Percentiles rank a stretch among this genome's conserved stretches.
These are phyloP conservation scores for Zoysia pacifica DNA, from an alignment of 176 grass and related monocot genomes.

Conservation along the genomic window DNA sequence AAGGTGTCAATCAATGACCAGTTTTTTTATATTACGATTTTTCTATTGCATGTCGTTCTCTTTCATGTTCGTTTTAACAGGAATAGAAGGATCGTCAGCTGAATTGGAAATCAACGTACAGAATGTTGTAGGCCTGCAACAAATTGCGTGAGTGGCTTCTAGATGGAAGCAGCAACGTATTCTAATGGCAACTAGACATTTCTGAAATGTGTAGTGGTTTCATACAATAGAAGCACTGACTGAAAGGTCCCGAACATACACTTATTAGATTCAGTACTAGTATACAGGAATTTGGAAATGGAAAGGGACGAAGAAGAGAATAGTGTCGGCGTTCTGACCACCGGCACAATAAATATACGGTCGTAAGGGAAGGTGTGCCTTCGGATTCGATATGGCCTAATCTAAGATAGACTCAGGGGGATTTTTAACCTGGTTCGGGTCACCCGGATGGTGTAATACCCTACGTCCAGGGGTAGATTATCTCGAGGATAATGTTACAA, in stretches of 20 bases:
- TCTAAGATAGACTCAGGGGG: no score
- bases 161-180: neutral
- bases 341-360: no score
- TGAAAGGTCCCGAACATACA: neutral
- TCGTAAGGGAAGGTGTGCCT: no score
- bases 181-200: neutral
- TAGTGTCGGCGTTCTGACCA: no score
- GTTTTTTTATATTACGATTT: neutral
- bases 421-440: no score
- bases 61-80: neutral
- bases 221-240: neutral
- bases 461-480: no score
- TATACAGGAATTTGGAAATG: neutral
- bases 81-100: neutral
- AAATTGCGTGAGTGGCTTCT: neutral
- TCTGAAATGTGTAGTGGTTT: neutral
- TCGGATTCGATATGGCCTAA: no score
- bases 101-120: neutral
- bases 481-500: no score
- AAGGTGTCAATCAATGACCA: neutral
- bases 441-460: no score
- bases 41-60: neutral
- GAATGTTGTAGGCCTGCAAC: neutral
- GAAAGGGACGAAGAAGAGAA: neutral
- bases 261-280: neutral